A percentile compares a stretch with the other conserved stretches of the same genome.
phyloP scores from a whole-genome alignment of 768 basidiomycete genomes.

The Lactarius psammicola region DNA sequence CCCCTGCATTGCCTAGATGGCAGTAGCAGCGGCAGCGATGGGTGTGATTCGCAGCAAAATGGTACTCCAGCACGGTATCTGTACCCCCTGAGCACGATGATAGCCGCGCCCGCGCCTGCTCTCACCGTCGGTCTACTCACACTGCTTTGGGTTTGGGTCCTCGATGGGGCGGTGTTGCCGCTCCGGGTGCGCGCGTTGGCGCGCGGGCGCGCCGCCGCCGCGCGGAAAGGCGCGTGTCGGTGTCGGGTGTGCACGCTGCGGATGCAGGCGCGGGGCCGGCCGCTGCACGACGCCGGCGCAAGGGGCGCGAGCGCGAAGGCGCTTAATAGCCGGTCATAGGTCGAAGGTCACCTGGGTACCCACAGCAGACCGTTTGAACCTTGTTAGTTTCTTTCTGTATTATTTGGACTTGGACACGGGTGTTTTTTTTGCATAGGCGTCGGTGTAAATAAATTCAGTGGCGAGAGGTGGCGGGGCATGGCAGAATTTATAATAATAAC shows the following conservation, averaged over 20 bases:
- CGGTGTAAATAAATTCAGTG: too few species aligned
- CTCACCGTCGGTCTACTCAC: conserved; percentile 1
- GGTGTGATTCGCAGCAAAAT: neutral
- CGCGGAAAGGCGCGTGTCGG: conserved; percentile 11
- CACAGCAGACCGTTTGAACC: neutral
- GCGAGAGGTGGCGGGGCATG: too few species aligned
- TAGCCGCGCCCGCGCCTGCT: neutral
- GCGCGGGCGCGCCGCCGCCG: neutral
- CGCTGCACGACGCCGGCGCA: conserved; percentile 13
- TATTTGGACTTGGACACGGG: neutral
- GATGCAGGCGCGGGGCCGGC: conserved; percentile 16
- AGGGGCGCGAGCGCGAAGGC: neutral
- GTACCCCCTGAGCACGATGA: neutral
- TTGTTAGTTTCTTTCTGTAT: neutral
- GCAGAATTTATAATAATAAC: too few species aligned
- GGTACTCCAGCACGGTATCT: neutral
- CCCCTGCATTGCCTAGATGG: neutral
- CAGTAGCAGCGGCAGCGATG: neutral
- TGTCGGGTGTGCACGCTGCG: conserved; percentile 25
- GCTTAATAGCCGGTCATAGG: neutral
- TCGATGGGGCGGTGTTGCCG: neutral
- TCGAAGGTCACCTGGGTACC: neutral
- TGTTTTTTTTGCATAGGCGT: neutral
- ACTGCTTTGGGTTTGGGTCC: conserved; percentile 15
- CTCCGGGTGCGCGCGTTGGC: neutral